These are phyloP conservation scores for Austroboletus festivus DNA, from an alignment of 768 basidiomycete genomes.

Conservation along the genomic window DNA sequence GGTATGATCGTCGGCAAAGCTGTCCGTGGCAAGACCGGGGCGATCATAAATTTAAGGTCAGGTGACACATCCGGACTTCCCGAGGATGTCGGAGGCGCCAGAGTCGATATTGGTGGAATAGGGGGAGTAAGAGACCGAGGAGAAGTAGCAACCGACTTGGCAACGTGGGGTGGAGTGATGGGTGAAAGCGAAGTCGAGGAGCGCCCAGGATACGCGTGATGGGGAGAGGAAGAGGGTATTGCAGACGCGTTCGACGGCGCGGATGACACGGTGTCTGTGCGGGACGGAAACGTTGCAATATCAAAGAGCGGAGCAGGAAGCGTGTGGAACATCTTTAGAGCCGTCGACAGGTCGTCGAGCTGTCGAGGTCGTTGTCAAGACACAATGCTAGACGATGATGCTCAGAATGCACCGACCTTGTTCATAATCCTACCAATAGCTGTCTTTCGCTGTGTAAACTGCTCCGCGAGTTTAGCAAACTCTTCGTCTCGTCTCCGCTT, in stretches of 20 bases:
- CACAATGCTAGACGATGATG: not conserved
- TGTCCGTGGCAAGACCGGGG: constrained; percentile 8
- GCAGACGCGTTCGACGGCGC: constrained; percentile 21
- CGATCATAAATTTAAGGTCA: constrained; percentile 1
- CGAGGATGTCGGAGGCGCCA: constrained; percentile 3
- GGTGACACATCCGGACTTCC: not conserved
- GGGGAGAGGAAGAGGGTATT: constrained; percentile 9
- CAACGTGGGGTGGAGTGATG: constrained; percentile 8
- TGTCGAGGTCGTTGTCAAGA: constrained; percentile 3
- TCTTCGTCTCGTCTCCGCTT: constrained; percentile 60
- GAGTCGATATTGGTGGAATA: constrained; percentile 21
- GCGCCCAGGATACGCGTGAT: not conserved
- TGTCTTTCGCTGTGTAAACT: constrained; percentile 67
- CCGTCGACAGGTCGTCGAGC: constrained; percentile 31
- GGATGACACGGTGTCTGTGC: constrained; percentile 32
- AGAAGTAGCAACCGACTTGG: not conserved
- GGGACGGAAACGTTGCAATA: constrained; percentile 24
- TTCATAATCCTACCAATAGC: constrained; percentile 70
- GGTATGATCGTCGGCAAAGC: constrained; percentile 22
- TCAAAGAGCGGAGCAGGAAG: constrained; percentile 41
- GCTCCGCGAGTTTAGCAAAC: constrained; percentile 62
- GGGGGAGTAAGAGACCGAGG: constrained; percentile 9
- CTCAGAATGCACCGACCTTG: constrained; percentile 44
- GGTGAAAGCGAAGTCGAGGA: constrained; percentile 5
- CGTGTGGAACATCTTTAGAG: constrained; percentile 43